phyloP scores from a whole-genome alignment of 768 basidiomycete genomes.

The Dentipellis fragilis region DNA sequence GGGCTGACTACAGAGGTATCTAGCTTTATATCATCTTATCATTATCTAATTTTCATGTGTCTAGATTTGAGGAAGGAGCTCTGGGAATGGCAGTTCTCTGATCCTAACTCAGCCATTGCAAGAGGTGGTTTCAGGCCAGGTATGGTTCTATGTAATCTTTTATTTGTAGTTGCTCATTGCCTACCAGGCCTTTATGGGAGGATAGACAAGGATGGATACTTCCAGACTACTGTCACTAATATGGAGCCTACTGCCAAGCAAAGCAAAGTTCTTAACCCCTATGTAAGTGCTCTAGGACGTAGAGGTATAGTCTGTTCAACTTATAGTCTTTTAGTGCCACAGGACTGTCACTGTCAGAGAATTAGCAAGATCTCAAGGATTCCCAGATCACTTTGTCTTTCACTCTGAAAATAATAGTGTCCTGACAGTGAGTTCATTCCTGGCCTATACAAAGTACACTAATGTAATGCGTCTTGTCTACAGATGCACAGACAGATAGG shows the following conservation, averaged over 20 bases:
- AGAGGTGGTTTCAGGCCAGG: slow-evolving; percentile 41
- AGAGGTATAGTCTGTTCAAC: background rate
- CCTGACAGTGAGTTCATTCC: slow-evolving; percentile 39
- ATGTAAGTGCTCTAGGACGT: slow-evolving; percentile 27
- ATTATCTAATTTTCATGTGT: background rate
- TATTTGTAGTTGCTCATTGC: background rate
- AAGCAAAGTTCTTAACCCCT: slow-evolving; percentile 55
- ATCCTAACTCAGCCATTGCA: slow-evolving; percentile 51
- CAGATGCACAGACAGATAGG: slow-evolving; percentile 79
- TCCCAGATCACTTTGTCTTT: slow-evolving; percentile 68
- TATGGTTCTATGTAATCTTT: slow-evolving; percentile 14
- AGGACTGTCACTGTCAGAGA: slow-evolving; percentile 70
- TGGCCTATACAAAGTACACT: background rate
- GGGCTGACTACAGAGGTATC: slow-evolving; percentile 60
- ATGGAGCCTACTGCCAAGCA: slow-evolving; percentile 76
- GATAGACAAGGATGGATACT: slow-evolving; percentile 42
- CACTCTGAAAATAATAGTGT: slow-evolving; percentile 40
- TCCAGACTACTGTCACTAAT: slow-evolving; percentile 72
- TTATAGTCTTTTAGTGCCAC: slow-evolving; percentile 35
- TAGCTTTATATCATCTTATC: background rate
- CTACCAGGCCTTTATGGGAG: slow-evolving; percentile 44
- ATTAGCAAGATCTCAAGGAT: slow-evolving; percentile 72
- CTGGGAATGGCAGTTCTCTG: slow-evolving; percentile 50
- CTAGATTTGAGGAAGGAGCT: slow-evolving; percentile 34
- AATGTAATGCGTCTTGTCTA: background rate